A percentile compares a stretch with the other conserved stretches of the same genome.
These are phyloP conservation scores for Nannochloropsis oceanica DNA, from an alignment of 108 stramenopile genomes.

Conservation along the genomic window DNA sequence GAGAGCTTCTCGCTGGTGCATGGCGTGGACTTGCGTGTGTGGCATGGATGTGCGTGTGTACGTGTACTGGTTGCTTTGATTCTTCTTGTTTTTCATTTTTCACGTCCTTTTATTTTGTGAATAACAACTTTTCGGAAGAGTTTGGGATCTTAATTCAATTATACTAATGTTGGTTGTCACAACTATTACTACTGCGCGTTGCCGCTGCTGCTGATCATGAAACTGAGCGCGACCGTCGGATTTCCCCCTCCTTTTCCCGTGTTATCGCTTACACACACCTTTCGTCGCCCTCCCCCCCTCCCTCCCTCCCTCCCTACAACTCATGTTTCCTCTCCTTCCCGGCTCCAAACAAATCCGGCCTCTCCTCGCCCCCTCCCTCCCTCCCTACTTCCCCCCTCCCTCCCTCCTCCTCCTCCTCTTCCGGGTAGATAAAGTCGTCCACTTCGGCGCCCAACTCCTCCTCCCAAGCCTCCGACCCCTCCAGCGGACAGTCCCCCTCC, in stretches of 20 bases:
- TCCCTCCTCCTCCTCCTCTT: not conserved
- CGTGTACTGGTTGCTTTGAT: not conserved
- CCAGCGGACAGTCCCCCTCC: not conserved
- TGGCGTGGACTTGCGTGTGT: not conserved
- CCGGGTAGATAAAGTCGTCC: not conserved
- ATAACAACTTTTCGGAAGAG: too few relatives aligned
- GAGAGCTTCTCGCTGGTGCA: not conserved
- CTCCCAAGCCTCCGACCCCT: not conserved
- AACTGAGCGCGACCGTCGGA: too few relatives aligned
- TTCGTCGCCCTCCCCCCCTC: not conserved
- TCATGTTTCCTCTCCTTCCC: not conserved
- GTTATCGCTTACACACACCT: too few relatives aligned
- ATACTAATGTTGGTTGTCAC: too few relatives aligned
- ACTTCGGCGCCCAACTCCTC: not conserved
- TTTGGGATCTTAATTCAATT: too few relatives aligned
- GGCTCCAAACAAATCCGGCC: not conserved
- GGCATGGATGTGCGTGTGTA: not conserved
- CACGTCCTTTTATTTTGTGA: too few relatives aligned
- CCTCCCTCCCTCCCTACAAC: not conserved
- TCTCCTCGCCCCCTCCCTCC: not conserved
- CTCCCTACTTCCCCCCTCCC: not conserved
- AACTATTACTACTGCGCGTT: too few relatives aligned
- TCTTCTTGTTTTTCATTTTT: too few relatives aligned
- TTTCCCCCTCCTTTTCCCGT: too few relatives aligned
- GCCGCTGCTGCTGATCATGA: too few relatives aligned